Percentiles rank a stretch among this genome's conserved stretches.
Conservation (phyloP, 139 green algal species). For the Parachlorella kessleri region DNA sequence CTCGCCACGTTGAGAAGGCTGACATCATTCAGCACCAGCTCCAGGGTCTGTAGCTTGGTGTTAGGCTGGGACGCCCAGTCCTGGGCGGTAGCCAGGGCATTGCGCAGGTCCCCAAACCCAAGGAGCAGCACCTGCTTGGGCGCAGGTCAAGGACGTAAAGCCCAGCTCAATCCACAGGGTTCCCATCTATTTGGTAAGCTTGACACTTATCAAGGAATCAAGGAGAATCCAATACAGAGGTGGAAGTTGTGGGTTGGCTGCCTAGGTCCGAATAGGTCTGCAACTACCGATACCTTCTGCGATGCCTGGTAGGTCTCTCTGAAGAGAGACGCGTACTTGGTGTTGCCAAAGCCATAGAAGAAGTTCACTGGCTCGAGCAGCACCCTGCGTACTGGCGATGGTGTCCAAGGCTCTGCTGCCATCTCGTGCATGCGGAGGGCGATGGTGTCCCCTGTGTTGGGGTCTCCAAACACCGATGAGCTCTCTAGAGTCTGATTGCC, state of each 20-base stretch:
- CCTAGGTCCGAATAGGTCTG: too few relatives aligned
- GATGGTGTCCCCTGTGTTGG: too few relatives aligned
- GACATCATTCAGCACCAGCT: not conserved
- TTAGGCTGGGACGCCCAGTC: not conserved
- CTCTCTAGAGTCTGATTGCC: too few relatives aligned
- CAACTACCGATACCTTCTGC: constrained; percentile 3
- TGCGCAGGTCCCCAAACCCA: constrained; percentile 16
- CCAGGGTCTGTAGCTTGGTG: not conserved
- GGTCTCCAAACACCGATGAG: too few relatives aligned
- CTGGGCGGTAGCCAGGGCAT: constrained; percentile 1
- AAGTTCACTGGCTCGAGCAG: not conserved
- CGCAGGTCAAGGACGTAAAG: too few relatives aligned
- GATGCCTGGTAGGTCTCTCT: not conserved
- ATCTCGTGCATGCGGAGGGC: too few relatives aligned
- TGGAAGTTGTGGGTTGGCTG: too few relatives aligned
- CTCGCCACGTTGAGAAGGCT: not conserved
- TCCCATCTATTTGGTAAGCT: too few relatives aligned
- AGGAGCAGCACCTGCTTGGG: constrained; percentile 14
- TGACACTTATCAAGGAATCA: too few relatives aligned
- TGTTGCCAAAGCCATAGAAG: constrained; percentile 17
- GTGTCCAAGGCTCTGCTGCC: not conserved
- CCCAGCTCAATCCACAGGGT: too few relatives aligned
- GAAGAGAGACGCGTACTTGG: not conserved
- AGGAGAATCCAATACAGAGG: too few relatives aligned
- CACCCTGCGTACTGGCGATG: not conserved